Base-by-base conservation (phyloP, 2,329 filamentous ascomycete species). In the Claviceps purpurea region DNA sequence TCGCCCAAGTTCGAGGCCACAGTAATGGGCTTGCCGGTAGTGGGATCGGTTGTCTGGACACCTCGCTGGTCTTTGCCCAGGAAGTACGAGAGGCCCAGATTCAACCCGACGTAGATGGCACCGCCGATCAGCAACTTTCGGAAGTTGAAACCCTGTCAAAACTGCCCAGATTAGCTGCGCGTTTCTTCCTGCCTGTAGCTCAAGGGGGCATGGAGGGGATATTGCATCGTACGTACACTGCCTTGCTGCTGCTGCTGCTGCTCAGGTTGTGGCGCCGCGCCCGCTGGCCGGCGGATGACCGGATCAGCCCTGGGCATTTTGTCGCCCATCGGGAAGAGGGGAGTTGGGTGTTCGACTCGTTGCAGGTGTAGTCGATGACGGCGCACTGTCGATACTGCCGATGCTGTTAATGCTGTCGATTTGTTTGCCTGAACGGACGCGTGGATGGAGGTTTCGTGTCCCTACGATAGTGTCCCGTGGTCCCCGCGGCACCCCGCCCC, bases 71-170 rank as follows among this genome's bases (percentile, higher is more conserved):
- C 69, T 60, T 72, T 76, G 46, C 70, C 69, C 56, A 70, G 68
- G 56, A 78, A 70, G 62, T 78, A 74, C 61, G 73, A 74, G 68
- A 82, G 71, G 52, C 76, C 61, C 52, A 78, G 66, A 62, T 84
- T 81, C 65, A 82, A 71, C 51, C 73, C 78, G 56, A 82, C 70
- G 64, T 78, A 83, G 61, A 81, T 68, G 54, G 72, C 70, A 34
- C 74, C 70, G 49, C 77, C 77, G 54, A 81, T 67, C 40, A 74
- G 60, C 37, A 81, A 66, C 57, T 74, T 77, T 54, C 62, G 68
- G 51, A 73, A 63, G 56, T 53, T 64, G 53, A 76, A 60, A 34
- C 62, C 63, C 65, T 69, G 40, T n/a, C 16, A 18, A 20, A 8
- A 30, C 13, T 22, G 13, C 7, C 18, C 7, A 11, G 39, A 38